Percentiles rank a stretch among this genome's conserved stretches.
Conservation (phyloP, 345 rosid species). For the Cochlearia excelsa region DNA sequence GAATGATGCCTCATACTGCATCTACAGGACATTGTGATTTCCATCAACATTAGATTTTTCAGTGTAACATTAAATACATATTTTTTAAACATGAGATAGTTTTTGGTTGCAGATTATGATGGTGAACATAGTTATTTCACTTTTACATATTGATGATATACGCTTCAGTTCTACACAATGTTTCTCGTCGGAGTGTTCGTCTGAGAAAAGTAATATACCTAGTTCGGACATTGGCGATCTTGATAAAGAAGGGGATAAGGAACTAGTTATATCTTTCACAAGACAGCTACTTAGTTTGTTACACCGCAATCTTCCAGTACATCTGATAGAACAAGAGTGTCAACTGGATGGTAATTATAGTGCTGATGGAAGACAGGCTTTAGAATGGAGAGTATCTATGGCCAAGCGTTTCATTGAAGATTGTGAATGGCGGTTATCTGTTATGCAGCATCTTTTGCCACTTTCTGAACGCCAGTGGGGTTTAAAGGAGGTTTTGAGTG, state of each 20-base stretch:
- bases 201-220: slow-evolving; percentile 41
- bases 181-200: slow-evolving; percentile 51
- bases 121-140: slow-evolving; percentile 85
- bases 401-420: slow-evolving; percentile 81
- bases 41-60: not conserved
- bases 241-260: slow-evolving; percentile 58
- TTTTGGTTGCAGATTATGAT: slow-evolving; percentile 74
- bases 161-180: slow-evolving; percentile 57
- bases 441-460: slow-evolving; percentile 89
- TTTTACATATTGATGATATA: slow-evolving; percentile 79
- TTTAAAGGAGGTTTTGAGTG: slow-evolving; percentile 88
- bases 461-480: slow-evolving; percentile 83
- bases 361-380: slow-evolving; percentile 62
- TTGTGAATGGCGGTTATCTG: slow-evolving; percentile 92
- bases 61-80: slow-evolving; percentile 2
- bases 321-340: slow-evolving; percentile 52
- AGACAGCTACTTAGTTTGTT: slow-evolving; percentile 67
- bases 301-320: slow-evolving; percentile 60
- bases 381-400: slow-evolving; percentile 84
- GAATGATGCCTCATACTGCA: slow-evolving; percentile 15
- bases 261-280: slow-evolving; percentile 71
- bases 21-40: slow-evolving; percentile 12
- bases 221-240: slow-evolving; percentile 48
- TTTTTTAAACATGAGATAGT: slow-evolving; percentile 30
- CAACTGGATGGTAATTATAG: slow-evolving; percentile 49